Percentiles rank a stretch among this genome's conserved stretches.
Conservation (phyloP, 495 filamentous ascomycete genomes). For the Tuber calosporum region DNA sequence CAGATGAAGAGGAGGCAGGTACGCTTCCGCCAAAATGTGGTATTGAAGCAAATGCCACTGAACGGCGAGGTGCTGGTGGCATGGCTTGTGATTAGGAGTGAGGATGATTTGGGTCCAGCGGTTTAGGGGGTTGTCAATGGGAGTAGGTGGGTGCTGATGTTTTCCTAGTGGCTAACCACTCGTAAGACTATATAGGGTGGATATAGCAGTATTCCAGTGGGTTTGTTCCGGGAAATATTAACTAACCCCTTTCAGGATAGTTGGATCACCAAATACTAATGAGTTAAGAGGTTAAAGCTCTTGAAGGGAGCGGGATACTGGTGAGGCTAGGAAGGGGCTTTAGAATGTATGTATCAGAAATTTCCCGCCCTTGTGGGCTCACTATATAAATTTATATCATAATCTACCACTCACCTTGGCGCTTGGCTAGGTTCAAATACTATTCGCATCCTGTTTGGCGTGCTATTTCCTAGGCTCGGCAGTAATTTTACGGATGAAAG, state of each 20-base stretch:
- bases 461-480: not conserved
- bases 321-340: not conserved
- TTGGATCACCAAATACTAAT: not conserved
- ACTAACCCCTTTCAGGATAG: not conserved
- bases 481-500: not conserved
- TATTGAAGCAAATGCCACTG: conserved; percentile 24
- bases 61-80: conserved; percentile 24
- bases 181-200: not conserved
- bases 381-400: not conserved
- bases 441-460: not conserved
- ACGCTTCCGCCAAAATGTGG: not conserved
- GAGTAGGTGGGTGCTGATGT: not conserved
- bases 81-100: not conserved
- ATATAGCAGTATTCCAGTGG: not conserved
- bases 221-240: not conserved
- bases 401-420: not conserved
- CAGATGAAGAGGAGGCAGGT: conserved; percentile 8
- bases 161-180: not conserved
- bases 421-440: not conserved
- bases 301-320: not conserved
- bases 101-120: not conserved
- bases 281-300: not conserved
- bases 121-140: not conserved
- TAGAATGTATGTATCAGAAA: not conserved
- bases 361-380: not conserved